Conservation (phyloP, 2,329 filamentous ascomycete species). For the Penicillium brasilianum region DNA sequence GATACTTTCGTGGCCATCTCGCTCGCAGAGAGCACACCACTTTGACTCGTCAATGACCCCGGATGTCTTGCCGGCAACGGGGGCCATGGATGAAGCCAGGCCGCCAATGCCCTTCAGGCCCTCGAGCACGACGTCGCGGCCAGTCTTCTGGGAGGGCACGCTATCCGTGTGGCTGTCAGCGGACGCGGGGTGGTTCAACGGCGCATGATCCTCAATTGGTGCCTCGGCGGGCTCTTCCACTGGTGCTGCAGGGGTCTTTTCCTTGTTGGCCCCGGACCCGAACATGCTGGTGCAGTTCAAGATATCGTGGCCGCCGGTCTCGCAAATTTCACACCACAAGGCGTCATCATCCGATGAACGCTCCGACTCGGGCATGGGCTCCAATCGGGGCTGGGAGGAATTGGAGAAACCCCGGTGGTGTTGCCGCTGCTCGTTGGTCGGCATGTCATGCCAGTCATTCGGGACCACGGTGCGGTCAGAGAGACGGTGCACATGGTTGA, state of each 20-base stretch:
- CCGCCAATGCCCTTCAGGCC: conserved; percentile 49
- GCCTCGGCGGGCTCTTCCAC: conserved; percentile 23
- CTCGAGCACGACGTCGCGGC: conserved; percentile 49
- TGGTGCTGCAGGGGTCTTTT: conserved; percentile 7
- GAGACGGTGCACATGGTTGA: conserved; percentile 46
- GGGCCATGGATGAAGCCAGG: conserved; percentile 56
- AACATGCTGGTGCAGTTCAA: conserved; percentile 93
- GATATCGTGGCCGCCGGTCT: conserved; percentile 89
- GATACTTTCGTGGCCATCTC: conserved; percentile 94
- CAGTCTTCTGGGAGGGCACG: conserved; percentile 43
- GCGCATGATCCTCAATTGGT: conserved; percentile 23
- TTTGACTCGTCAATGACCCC: conserved; percentile 81
- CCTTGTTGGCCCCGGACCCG: conserved; percentile 45
- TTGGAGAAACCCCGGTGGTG: conserved; percentile 35
- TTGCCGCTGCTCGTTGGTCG: conserved; percentile 32
- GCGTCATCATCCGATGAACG: conserved; percentile 71
- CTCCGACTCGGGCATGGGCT: conserved; percentile 50
- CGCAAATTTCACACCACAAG: conserved; percentile 95
- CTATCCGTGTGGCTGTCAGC: conserved; percentile 23
- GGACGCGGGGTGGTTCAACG: conserved; percentile 17
- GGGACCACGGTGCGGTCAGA: conserved; percentile 52
- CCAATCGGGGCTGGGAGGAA: conserved; percentile 39
- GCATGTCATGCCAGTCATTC: conserved; percentile 46
- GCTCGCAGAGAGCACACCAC: conserved; percentile 97
- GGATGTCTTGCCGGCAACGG: conserved; percentile 77